Evolutionary conservation across 148 eudicot genomes (phyloP), one percentile per base, ranked within the genome.

Genomic region (Fallopia convolvulus): DNA sequence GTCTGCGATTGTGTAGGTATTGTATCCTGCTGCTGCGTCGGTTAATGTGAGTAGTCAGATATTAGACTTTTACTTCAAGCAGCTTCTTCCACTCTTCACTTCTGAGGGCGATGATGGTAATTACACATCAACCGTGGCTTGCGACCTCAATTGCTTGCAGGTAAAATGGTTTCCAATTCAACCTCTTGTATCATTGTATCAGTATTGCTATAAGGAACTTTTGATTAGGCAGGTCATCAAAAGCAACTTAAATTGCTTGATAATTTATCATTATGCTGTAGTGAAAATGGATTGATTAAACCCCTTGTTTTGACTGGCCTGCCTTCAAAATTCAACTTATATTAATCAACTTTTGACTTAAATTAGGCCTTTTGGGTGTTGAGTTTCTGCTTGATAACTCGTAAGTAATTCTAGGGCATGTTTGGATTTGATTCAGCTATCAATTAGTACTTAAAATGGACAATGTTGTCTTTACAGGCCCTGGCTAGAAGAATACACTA

Each of bases 91-190:
- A 0, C 60, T 80, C 3, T 75, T 92, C 77, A 87, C 86, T 77
- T 52, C 75, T 6, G 72, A 89, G 75, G 99, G 96, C 1, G 90
- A 91, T 82, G 97, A 92, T 81, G 94, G 90, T 8, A 94, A 92
- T 56, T 94, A 87, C 20, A 96, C 86, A 0, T 73, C 83, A 55
- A 80, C 94, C 49, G 90, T 87, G 36, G 79, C 91, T 53, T 73
- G 84, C 82, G 99, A 94, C 82, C 80, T 88, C 70, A 78, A 75
- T 14, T 94, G 99, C 88, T 86, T 94, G 82, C 99, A 94, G 97
- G 99, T 94, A 61, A 30, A 65, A 21, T 13, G 5, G 2, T 0
- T 23, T 36, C 13, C 2, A 6, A 10, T 47, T 50, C 26, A 42
- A 42, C 9, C 46, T 42, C 8, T 42, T 42, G 7, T 42, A 6